These are phyloP conservation scores for Phytophthora colocasiae DNA, from an alignment of 352 stramenopile species.

Conservation along the genomic window DNA sequence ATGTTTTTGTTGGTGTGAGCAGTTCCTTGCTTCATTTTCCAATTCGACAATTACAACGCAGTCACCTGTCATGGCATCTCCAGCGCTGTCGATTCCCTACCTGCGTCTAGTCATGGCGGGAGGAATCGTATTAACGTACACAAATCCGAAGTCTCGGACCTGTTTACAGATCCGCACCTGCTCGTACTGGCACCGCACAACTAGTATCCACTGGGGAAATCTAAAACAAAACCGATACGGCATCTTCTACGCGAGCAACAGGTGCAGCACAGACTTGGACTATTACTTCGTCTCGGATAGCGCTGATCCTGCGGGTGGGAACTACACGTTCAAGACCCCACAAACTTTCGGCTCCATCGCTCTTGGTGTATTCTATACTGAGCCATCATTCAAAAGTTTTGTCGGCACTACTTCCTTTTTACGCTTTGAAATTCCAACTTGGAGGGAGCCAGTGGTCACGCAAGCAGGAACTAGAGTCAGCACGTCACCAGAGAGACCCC, in stretches of 20 bases:
- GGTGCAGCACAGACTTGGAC: not conserved
- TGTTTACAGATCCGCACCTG: constrained; percentile 23
- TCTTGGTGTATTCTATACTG: not conserved
- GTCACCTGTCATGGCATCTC: not conserved
- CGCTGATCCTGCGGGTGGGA: not conserved
- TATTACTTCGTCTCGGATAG: constrained; percentile 18
- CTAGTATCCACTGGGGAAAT: constrained; percentile 7
- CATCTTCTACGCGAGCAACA: constrained; percentile 15
- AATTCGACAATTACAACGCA: not conserved
- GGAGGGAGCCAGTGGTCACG: too few species aligned
- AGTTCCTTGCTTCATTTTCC: not conserved
- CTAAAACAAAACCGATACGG: constrained; percentile 7
- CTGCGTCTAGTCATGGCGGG: constrained; percentile 1
- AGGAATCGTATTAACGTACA: constrained; percentile 2
- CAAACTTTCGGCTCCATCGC: constrained; percentile 10
- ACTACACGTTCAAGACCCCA: constrained; percentile 5
- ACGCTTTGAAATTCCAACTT: too few species aligned
- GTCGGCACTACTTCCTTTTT: too few species aligned
- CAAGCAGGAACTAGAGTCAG: too few species aligned
- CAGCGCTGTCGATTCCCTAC: constrained; percentile 1
- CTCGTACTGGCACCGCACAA: constrained; percentile 6
- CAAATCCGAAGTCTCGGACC: constrained; percentile 1
- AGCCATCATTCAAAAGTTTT: not conserved
- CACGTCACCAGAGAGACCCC: too few species aligned
- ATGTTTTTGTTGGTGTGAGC: too few species aligned